Conservation (phyloP, 495 filamentous ascomycete species). For the Hyphodiscus hymeniophilus region DNA sequence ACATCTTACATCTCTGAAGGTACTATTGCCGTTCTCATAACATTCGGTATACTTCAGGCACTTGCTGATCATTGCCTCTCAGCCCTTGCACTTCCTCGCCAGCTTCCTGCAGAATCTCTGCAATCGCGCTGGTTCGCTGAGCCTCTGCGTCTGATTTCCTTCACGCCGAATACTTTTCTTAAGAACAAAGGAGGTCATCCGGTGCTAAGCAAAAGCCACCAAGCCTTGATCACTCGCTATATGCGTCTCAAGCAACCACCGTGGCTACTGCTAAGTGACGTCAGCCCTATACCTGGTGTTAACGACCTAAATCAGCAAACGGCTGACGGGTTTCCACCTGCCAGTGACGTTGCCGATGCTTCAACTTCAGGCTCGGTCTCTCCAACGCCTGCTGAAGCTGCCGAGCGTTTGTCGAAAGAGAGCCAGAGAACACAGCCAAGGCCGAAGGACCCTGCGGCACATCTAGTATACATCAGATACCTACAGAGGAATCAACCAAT, state of each 20-base stretch:
- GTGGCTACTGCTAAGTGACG: constrained; percentile 73
- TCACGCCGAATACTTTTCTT: constrained; percentile 60
- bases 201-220: constrained; percentile 73
- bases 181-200: constrained; percentile 74
- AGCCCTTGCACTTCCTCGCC: constrained; percentile 71
- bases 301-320: constrained; percentile 29
- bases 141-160: constrained; percentile 70
- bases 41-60: neutral
- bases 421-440: constrained; percentile 22
- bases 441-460: constrained; percentile 32
- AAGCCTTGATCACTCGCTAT: constrained; percentile 67
- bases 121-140: constrained; percentile 93
- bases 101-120: constrained; percentile 62
- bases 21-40: constrained; percentile 19
- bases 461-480: constrained; percentile 75
- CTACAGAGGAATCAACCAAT: constrained; percentile 76
- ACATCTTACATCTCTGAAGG: constrained; percentile 23
- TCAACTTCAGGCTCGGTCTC: constrained; percentile 47
- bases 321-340: constrained; percentile 29
- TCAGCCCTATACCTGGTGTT: constrained; percentile 56
- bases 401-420: constrained; percentile 29
- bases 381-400: constrained; percentile 56
- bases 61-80: constrained; percentile 11
- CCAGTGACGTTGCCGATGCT: constrained; percentile 35
- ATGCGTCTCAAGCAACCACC: constrained; percentile 75